Evolutionary conservation across 2,329 filamentous ascomycete species (phyloP).

Genomic region (Podosphaera fusca): DNA sequence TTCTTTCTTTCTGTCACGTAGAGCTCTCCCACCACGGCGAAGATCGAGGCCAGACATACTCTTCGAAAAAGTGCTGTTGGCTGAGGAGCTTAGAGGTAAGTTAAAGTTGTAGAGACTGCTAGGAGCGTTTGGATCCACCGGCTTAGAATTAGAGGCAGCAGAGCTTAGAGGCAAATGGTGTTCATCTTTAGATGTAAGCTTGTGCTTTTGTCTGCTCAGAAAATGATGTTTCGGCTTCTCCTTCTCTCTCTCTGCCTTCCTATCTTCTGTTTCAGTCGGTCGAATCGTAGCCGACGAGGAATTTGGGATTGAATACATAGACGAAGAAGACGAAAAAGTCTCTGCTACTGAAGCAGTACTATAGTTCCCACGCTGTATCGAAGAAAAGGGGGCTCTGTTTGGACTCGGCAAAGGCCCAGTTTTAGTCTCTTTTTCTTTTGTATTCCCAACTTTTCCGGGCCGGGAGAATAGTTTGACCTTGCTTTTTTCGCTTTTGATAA

Average conservation of each 20-base stretch:
- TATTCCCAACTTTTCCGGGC: constrained; percentile 48
- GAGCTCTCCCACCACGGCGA: constrained; percentile 49
- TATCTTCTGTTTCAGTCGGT: constrained; percentile 33
- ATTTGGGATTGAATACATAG: constrained; percentile 53
- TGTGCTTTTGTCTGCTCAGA: constrained; percentile 56
- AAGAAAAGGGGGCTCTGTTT: constrained; percentile 44
- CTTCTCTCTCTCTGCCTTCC: constrained; percentile 39
- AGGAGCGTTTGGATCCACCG: constrained; percentile 51
- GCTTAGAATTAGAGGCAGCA: constrained; percentile 51
- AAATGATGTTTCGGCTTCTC: constrained; percentile 66
- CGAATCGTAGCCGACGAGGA: constrained; percentile 56
- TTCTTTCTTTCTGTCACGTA: constrained; percentile 54
- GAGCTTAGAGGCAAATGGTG: constrained; percentile 51
- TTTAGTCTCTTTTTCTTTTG: constrained; percentile 39
- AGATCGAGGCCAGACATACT: constrained; percentile 62
- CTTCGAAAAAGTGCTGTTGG: constrained; percentile 45
- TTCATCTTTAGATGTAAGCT: constrained; percentile 49
- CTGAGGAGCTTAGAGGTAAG: constrained; percentile 46
- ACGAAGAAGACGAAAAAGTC: constrained; percentile 26
- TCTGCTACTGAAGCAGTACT: constrained; percentile 51
- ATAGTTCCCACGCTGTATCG: constrained; percentile 41
- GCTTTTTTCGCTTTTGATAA: constrained; percentile 39
- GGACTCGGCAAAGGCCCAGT: constrained; percentile 50
- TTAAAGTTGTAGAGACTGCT: constrained; percentile 62
- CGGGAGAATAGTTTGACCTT: constrained; percentile 68